Evolutionary conservation across 202 grass and related monocot species (phyloP), one percentile per base, ranked within the genome.

Genomic region (Alloteropsis angusta): DNA sequence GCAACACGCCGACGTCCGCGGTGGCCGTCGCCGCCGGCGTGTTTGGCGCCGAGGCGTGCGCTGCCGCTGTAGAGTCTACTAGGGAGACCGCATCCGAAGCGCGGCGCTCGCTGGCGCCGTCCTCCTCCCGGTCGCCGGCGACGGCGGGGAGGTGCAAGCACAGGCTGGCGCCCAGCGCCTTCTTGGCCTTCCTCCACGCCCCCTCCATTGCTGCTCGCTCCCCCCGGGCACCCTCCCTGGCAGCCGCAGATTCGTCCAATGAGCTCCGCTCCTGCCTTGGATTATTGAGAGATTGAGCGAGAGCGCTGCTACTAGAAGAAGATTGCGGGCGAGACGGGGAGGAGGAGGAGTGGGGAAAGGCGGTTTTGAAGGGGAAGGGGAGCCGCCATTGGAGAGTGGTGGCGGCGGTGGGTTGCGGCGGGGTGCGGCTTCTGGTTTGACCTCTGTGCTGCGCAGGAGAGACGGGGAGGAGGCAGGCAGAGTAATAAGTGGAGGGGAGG

Each of bases 101-200:
- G 28, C 80, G 78, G 13, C 66, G 81, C 87, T 77, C 79, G 55
- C 85, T 91, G 43, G 46, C 60, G 30, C 53, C 70, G 75, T n/a
- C n/a, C n/a, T 85, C 60, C 47, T 56, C 81, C 56, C 75, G 65
- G 41, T 82, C 66, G 34, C 65, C 82, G 18, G 78, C 75, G 7
- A 85, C 86, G 62, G 61, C 65, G 12, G 94, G 91, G 10, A 85
- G 64, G 46, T 88, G 50, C 67, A 72, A 85, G 76, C 94, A 97
- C 48, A 97, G 76, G 74, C 82, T 60, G 32, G 75, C 43, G 54
- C 89, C 83, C 61, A 97, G 35, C 23, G 87, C 89, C 54, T 60
- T 86, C 91, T 97, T 97, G 19, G 87, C 85, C 78, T 90, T 81
- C 85, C 87, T 93, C 91, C 94, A 97, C 78, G 73, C 75, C 62